Conservation (phyloP, 805 yeast genomes). For the Cyberlindnera maclurae region DNA sequence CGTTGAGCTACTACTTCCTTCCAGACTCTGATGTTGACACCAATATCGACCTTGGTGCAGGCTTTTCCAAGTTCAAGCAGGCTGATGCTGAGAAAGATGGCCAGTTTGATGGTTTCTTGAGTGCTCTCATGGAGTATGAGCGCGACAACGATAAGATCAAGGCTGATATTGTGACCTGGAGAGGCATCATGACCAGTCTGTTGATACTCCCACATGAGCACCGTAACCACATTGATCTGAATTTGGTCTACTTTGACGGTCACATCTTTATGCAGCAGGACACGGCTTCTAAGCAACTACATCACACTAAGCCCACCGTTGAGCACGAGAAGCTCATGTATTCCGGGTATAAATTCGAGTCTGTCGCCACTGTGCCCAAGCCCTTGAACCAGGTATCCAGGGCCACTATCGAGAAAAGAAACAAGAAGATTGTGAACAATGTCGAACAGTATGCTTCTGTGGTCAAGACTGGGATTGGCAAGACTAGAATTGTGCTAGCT, state of each 20-base stretch:
- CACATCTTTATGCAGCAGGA: slow-evolving; percentile 54
- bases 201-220: slow-evolving; percentile 59
- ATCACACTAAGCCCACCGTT: slow-evolving; percentile 20
- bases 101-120: slow-evolving; percentile 49
- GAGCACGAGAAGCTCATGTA: slow-evolving; percentile 39
- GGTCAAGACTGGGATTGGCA: slow-evolving; percentile 82
- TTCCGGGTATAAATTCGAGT: slow-evolving; percentile 83
- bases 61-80: slow-evolving; percentile 50
- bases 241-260: slow-evolving; percentile 67
- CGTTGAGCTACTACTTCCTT: slow-evolving; percentile 68
- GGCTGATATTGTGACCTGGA: slow-evolving; percentile 70
- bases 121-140: slow-evolving; percentile 53
- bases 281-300: slow-evolving; percentile 20
- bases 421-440: slow-evolving; percentile 52
- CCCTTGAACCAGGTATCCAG: slow-evolving; percentile 72
- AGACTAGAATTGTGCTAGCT: slow-evolving; percentile 57
- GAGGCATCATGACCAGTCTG: slow-evolving; percentile 76
- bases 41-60: slow-evolving; percentile 55
- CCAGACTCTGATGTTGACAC: slow-evolving; percentile 68
- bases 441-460: slow-evolving; percentile 74
- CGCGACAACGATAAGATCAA: slow-evolving; percentile 35
- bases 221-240: slow-evolving; percentile 50
- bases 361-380: slow-evolving; percentile 61
- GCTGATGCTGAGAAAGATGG: slow-evolving; percentile 53
- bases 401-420: slow-evolving; percentile 58